Evolutionary conservation across 805 yeast species (phyloP).

Genomic region (Priceomyces castillae): DNA sequence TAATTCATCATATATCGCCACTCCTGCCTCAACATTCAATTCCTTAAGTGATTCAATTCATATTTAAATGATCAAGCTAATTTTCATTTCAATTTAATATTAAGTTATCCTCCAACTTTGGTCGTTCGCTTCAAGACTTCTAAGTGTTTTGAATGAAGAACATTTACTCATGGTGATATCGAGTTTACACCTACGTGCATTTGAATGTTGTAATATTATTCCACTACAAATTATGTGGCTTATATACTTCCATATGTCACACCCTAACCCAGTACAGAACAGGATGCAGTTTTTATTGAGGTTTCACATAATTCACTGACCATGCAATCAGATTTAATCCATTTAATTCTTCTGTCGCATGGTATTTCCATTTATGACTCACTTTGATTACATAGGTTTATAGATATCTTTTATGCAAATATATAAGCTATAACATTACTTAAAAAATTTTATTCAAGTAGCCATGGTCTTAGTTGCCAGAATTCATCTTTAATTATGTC

Average conservation of each 20-base stretch:
- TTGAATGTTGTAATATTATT: background rate
- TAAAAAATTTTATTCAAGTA: slow-evolving; percentile 14
- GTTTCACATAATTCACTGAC: too few species aligned
- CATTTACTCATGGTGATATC: background rate
- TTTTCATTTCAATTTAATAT: slow-evolving; percentile 3
- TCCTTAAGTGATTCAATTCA: slow-evolving; percentile 33
- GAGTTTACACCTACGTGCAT: background rate
- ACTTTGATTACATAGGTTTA: slow-evolving; percentile 1
- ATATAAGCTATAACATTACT: background rate
- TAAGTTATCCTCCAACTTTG: background rate
- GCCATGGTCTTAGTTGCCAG: slow-evolving; percentile 52
- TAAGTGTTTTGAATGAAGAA: background rate
- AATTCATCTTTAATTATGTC: slow-evolving; percentile 65
- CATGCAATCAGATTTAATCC: too few species aligned
- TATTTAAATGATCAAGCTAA: slow-evolving; percentile 15
- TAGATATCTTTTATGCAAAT: background rate
- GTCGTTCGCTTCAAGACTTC: background rate
- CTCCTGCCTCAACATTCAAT: slow-evolving; percentile 34
- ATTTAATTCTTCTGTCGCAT: background rate
- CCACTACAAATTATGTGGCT: background rate
- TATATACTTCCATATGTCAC: background rate
- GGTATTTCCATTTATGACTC: background rate
- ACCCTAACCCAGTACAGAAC: too few species aligned
- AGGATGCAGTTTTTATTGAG: too few species aligned
- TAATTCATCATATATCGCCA: slow-evolving; percentile 6